Base-by-base conservation (phyloP, 2,329 filamentous ascomycete genomes). In the Fusarium succisae region DNA sequence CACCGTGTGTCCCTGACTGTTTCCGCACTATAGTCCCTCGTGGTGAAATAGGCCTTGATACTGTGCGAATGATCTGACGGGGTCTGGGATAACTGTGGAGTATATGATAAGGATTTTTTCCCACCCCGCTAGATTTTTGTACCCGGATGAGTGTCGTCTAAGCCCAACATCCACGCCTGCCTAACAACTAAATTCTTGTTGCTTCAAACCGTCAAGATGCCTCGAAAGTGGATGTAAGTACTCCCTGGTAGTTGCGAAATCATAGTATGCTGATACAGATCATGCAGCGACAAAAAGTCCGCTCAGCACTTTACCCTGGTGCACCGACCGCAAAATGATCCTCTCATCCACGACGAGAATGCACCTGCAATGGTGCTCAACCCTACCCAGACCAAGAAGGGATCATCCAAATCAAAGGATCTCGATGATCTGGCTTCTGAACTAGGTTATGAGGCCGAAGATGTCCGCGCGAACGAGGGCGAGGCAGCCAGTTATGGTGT, bases 321-420 rank as follows among this genome's bases (percentile, higher is more conserved):
- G 79, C 94, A 98, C 85, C 94, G 96, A 80, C 94, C 96, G 39
- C 97, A 99, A 85, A 94, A 98, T 90, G 96, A 99, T 83, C 96
- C 97, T 53, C 91, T 96, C 79, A 98, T 99, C 82, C 93, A 99
- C 88, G 95, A 99, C 86, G 89, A 92, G 78, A 89, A 92, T 79
- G 95, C 94, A 62, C 93, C 96, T 55, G 92, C 94, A 76, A 96
- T 98, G 91, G 93, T 99, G 80, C 91, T 99, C 74, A 94, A 96
- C 81, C 94, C 86, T 66, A 90, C 86, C 50, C 84, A 85, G 77
- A 82, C 86, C 78, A 76, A 79, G 41, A 72, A 79, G n/a, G 79
- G 79, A 14, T 64, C 80, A 13, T 80, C 83, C 20, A 87, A 87
- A 65, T 85, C 89, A 69, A 93, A 93, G 82, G 91, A 91, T 65